Percentiles rank a stretch among this genome's conserved stretches.
phyloP scores from a whole-genome alignment of 805 yeast species.

The Cyberlindnera euphorbiae region DNA sequence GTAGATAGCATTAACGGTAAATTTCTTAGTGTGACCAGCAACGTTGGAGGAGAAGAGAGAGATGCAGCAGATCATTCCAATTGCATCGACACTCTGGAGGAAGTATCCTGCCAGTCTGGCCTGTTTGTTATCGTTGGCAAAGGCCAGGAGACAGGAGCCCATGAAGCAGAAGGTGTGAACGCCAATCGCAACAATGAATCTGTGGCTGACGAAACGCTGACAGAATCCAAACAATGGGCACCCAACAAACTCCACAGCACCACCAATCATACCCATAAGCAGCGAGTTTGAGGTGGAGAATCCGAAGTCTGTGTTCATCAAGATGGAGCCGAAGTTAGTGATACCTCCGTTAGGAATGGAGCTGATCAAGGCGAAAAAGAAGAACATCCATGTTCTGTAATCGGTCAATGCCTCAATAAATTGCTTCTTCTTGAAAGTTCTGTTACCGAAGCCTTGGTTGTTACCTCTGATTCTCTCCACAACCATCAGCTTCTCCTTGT shows the following conservation, averaged over 20 bases:
- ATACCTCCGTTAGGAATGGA: constrained; percentile 50
- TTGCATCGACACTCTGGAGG: constrained; percentile 32
- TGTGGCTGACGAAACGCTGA: constrained; percentile 19
- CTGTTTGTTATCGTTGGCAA: constrained; percentile 28
- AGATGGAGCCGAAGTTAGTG: constrained; percentile 15
- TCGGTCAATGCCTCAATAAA: constrained; percentile 48
- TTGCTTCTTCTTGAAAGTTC: constrained; percentile 49
- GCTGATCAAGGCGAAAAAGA: constrained; percentile 35
- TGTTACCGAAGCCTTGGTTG: constrained; percentile 55
- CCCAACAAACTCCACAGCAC: constrained; percentile 9
- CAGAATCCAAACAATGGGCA: constrained; percentile 17
- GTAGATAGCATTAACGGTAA: constrained; percentile 50
- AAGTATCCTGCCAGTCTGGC: constrained; percentile 23
- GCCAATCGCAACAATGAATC: constrained; percentile 21
- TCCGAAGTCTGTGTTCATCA: constrained; percentile 10
- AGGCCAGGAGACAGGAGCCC: constrained; percentile 31
- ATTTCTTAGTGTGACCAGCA: constrained; percentile 72
- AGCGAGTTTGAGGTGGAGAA: constrained; percentile 12
- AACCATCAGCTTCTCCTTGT: constrained; percentile 40
- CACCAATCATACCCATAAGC: constrained; percentile 30
- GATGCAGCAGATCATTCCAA: constrained; percentile 31
- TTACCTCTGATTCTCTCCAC: constrained; percentile 48
- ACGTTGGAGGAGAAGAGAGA: constrained; percentile 41
- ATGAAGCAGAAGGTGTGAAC: constrained; percentile 22
- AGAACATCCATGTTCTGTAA: constrained; percentile 42